Evolutionary conservation across 192 early-diverging fungal species (phyloP).

Genomic region (Gigaspora rosea): DNA sequence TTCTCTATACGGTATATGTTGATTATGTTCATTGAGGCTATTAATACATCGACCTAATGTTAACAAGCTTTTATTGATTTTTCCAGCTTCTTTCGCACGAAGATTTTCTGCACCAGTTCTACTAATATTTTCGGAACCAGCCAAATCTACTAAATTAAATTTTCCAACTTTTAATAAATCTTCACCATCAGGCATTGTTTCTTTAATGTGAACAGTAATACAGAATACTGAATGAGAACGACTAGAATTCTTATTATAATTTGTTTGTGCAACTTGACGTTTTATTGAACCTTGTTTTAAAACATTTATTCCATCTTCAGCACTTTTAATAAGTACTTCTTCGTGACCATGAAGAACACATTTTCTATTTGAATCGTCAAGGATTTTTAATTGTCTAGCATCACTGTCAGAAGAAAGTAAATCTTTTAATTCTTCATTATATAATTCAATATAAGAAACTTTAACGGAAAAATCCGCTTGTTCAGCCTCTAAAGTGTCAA

Average conservation of each 20-base stretch:
- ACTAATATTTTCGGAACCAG: conserved; percentile 92
- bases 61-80: conserved; percentile 84
- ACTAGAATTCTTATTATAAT: conserved; percentile 89
- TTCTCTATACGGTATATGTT: conserved; percentile 75
- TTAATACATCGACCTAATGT: conserved; percentile 75
- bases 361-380: conserved; percentile 68
- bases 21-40: conserved; percentile 57
- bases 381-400: conserved; percentile 62
- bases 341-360: conserved; percentile 82
- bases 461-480: conserved; percentile 77
- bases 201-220: conserved; percentile 86
- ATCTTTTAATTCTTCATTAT: conserved; percentile 96
- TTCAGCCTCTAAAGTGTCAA: conserved; percentile 68
- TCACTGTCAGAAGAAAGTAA: conserved; percentile 66
- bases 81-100: conserved; percentile 84
- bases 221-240: conserved; percentile 94
- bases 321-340: conserved; percentile 73
- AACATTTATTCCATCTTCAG: conserved; percentile 70
- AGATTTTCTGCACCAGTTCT: conserved; percentile 84
- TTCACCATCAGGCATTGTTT: conserved; percentile 78
- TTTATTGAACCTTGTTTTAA: conserved; percentile 73
- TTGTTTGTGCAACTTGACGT: conserved; percentile 80
- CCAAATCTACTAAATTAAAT: conserved; percentile 94
- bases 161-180: conserved; percentile 93
- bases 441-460: conserved; percentile 90